phyloP scores from a whole-genome alignment of 352 stramenopile genomes.

The Phytophthora citrophthora region DNA sequence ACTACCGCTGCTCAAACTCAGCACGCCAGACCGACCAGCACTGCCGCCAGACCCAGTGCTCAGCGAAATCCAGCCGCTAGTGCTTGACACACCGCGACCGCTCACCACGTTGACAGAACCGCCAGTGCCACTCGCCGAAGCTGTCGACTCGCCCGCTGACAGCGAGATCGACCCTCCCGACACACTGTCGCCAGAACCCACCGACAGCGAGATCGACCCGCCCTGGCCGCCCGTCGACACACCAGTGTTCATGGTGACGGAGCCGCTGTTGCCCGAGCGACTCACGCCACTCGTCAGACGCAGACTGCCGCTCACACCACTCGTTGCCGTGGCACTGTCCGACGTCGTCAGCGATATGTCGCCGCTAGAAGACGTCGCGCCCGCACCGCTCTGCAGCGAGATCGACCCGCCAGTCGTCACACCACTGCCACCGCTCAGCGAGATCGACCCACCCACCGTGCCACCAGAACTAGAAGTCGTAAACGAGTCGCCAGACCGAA shows the following conservation, averaged over 20 bases:
- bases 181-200: constrained; percentile 11
- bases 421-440: constrained; percentile 21
- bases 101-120: constrained; percentile 20
- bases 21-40: constrained; percentile 11
- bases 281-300: constrained; percentile 20
- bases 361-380: constrained; percentile 16
- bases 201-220: constrained; percentile 19
- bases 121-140: constrained; percentile 1
- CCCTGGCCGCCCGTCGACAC: constrained; percentile 14
- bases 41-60: constrained; percentile 12
- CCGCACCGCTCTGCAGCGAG: constrained; percentile 26
- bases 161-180: constrained; percentile 18
- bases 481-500: constrained; percentile 17
- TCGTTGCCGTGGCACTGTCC: constrained; percentile 8
- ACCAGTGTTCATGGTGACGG: background rate
- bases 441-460: constrained; percentile 5
- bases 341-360: constrained; percentile 30
- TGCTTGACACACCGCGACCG: constrained; percentile 27
- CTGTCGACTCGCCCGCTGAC: constrained; percentile 1
- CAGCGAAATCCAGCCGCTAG: constrained; percentile 31
- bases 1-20: constrained; percentile 9
- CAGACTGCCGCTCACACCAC: constrained; percentile 27
- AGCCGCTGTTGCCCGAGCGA: constrained; percentile 31
- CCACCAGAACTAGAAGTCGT: background rate
- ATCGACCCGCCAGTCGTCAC: constrained; percentile 16